Base-by-base conservation (phyloP, 306 rosid species). In the Corylus americana region DNA sequence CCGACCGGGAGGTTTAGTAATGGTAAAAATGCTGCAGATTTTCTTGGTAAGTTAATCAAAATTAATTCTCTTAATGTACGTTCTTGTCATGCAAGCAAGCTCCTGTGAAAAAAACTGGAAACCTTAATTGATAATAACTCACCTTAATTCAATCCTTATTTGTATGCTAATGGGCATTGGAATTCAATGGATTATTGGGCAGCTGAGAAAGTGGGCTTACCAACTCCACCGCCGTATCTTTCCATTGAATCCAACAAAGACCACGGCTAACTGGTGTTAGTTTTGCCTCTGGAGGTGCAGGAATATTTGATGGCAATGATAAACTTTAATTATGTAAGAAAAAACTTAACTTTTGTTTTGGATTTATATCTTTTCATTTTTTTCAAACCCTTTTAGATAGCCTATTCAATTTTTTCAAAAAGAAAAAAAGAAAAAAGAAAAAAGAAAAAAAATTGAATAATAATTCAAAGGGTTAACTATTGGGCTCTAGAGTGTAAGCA, bases 231-330 rank as follows among this genome's bases (percentile, higher is more conserved):
- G 29, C 93, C 98, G 7, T 94, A 87, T 75, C 82, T 94, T 5
- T 90, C 90, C 2, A 67, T 87, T 22, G 4, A 77, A 89, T 71
- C 50, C 27, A 86, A 76, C 71, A 80, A 74, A 73, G 69, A 48
- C 66, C 68, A 75, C 10, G 62, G 25, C 1, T 78, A 8, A 80
- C 70, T 14, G 97, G 98, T 77, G 85, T 90, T 66, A 94, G 88
- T 88, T 92, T 94, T 55, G 97, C 94, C 39, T 92, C 97, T 3
- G 91, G 87, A 74, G 93, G 94, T 54, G 97, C 97, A 29, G 97
- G 94, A 81, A 94, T 92, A 75, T 89, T 91, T 39, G 86, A 86
- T 37, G 89, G 88, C 61, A 77, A 86, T 2, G 88, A 89, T 73
- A 57, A 73, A 22, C 64, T 49, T 47, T n/a, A n/a, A n/a, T n/a